Percentiles rank a stretch among this genome's conserved stretches.
phyloP scores from a whole-genome alignment of 2,329 filamentous ascomycete genomes.

The Didymella pomorum region DNA sequence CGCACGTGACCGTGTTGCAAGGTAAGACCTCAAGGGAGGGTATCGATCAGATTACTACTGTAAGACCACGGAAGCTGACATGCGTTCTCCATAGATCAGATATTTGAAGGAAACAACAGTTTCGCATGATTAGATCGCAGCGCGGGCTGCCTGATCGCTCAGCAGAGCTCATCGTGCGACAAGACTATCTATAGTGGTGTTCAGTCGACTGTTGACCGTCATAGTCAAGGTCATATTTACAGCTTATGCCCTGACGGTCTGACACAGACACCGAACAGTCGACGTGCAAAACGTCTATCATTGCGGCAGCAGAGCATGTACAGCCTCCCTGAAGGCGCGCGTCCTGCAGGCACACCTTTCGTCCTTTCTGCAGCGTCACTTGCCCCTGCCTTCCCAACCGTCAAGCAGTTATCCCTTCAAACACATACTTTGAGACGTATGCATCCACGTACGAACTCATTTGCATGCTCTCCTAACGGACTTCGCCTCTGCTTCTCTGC shows the following conservation, averaged over 20 bases:
- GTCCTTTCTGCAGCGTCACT: constrained; percentile 7
- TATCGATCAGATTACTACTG: neutral
- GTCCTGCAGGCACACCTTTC: constrained; percentile 10
- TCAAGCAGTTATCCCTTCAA: neutral
- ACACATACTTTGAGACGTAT: neutral
- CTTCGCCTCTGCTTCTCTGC: neutral
- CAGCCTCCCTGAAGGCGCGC: neutral
- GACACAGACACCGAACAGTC: neutral
- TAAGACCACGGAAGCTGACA: neutral
- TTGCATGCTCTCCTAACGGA: neutral
- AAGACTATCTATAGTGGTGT: neutral
- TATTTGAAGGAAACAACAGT: neutral
- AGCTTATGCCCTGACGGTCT: neutral
- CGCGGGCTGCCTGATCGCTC: neutral
- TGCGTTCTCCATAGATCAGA: neutral
- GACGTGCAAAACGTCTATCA: neutral
- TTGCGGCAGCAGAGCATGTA: neutral
- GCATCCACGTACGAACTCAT: neutral
- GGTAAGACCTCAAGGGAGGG: neutral
- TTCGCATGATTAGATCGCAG: neutral
- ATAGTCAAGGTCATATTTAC: too few species aligned
- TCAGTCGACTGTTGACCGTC: neutral
- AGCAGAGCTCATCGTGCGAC: neutral
- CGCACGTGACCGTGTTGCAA: neutral
- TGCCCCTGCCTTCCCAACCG: neutral